Conservation (phyloP, 2,329 filamentous ascomycete species). For the Pseudogymnoascus sp. region DNA sequence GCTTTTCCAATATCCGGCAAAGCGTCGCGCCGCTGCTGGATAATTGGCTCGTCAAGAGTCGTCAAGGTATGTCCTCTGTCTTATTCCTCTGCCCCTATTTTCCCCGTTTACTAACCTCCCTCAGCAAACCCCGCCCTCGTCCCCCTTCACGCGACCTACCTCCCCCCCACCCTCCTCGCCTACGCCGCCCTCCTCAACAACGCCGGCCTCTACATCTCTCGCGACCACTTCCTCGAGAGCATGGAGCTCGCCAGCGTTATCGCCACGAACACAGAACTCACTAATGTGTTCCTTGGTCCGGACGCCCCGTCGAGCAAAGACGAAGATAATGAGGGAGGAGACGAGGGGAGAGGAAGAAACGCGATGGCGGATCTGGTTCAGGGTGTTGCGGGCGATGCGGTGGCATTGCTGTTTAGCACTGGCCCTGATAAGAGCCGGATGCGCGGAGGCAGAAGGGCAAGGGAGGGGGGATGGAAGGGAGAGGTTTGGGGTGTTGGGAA, state of each 20-base stretch:
- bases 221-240: constrained; percentile 70
- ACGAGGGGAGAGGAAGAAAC: neutral
- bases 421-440: neutral
- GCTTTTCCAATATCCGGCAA: neutral
- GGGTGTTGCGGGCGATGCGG: neutral
- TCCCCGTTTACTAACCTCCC: neutral
- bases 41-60: neutral
- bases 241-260: constrained; percentile 78
- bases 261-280: constrained; percentile 46
- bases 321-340: neutral
- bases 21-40: neutral
- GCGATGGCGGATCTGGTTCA: neutral
- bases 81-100: neutral
- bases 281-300: neutral
- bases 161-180: constrained; percentile 78
- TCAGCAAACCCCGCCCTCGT: neutral
- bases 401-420: neutral
- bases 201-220: constrained; percentile 63
- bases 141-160: constrained; percentile 40
- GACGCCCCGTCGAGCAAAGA: neutral
- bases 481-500: neutral
- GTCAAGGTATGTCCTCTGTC: constrained; percentile 11
- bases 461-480: neutral
- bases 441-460: neutral
- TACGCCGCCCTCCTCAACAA: constrained; percentile 77